Percentiles rank a stretch among this genome's conserved stretches.
Evolutionary conservation across 352 stramenopile species (phyloP).

Genomic region (Thalassiosira livingstoniorum): DNA sequence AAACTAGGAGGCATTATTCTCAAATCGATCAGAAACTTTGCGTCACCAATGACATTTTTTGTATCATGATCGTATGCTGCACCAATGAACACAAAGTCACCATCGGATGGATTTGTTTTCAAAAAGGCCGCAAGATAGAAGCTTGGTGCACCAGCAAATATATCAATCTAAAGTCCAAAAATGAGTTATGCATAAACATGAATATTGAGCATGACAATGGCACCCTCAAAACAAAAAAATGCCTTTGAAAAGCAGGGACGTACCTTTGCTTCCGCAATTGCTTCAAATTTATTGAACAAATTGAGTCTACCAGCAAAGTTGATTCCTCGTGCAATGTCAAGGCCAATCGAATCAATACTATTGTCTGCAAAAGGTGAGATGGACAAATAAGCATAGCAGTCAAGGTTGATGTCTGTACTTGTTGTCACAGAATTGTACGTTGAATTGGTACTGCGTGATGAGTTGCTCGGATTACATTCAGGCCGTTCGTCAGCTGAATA

Average conservation of each 20-base stretch:
- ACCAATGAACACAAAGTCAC: constrained; percentile 9
- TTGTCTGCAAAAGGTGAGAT: constrained; percentile 25
- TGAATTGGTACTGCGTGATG: too few relatives aligned
- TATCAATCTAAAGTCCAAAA: constrained; percentile 20
- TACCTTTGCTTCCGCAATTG: not conserved
- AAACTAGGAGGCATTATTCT: not conserved
- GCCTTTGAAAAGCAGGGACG: too few relatives aligned
- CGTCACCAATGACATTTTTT: not conserved
- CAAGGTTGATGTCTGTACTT: constrained; percentile 6
- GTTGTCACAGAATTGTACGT: too few relatives aligned
- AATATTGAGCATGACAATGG: not conserved
- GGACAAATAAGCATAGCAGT: constrained; percentile 30
- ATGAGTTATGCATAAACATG: not conserved
- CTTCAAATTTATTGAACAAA: constrained; percentile 16
- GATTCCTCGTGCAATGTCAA: constrained; percentile 21
- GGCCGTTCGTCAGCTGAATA: not conserved
- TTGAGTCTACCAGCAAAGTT: constrained; percentile 4
- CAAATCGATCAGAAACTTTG: constrained; percentile 15
- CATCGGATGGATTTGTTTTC: not conserved
- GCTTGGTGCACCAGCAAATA: constrained; percentile 12
- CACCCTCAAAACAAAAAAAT: too few relatives aligned
- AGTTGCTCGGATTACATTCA: too few relatives aligned
- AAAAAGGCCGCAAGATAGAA: constrained; percentile 24
- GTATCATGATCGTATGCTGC: constrained; percentile 3
- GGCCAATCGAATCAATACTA: constrained; percentile 16